Evolutionary conservation across 2,329 filamentous ascomycete species (phyloP), one percentile per base, ranked within the genome.

Genomic region (Epichloe sibirici): DNA sequence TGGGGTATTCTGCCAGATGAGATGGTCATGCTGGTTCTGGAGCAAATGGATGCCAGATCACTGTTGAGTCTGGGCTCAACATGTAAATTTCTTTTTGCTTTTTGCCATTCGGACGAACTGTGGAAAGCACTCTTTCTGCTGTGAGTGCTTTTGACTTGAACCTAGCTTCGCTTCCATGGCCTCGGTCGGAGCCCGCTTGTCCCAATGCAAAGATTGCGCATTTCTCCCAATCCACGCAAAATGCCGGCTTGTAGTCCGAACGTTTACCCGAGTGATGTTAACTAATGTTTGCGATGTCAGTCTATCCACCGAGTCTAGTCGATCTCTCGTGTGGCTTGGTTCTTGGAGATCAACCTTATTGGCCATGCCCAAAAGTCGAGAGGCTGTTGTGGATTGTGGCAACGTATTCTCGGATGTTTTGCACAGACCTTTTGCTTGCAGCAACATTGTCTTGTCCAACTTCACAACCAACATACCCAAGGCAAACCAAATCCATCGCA

Each of bases 371-470:
- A 56, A 62, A 21, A 66, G 69, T 13, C 71, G 75, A 53, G 73
- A 78, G 47, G 75, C 81, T 39, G 73, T 69, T 12, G 72, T 95
- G 38, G 77, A 86, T 59, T 95, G 90, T 69, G 77, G 77, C 49
- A 81, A 83, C 61, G 81, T 97, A 49, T 97, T 88, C 67, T 96
- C 91, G 13, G 91, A 98, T 68, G 83, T 87, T 7, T 76, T 97
- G 25, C 88, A 96, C 67, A 81, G 90, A 9, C 91, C 91, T 0
- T 97, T 94, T 66, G 85, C 88, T 59, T 97, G 91, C 71, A 86
- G 88, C 45, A 81, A 95, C 63, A 82, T 90, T 31, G 69, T 78
- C 2, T 70, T 95, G 42, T 66, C 72, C 6, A 78, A 79, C 2
- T 95, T 85, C 65, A 77, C 81, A 8, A 74, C 74, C 25, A 79